A percentile compares a stretch with the other conserved stretches of the same genome.
These are phyloP conservation scores for Solanum gracilifrons DNA, from an alignment of 257 asterid genomes.

Conservation along the genomic window DNA sequence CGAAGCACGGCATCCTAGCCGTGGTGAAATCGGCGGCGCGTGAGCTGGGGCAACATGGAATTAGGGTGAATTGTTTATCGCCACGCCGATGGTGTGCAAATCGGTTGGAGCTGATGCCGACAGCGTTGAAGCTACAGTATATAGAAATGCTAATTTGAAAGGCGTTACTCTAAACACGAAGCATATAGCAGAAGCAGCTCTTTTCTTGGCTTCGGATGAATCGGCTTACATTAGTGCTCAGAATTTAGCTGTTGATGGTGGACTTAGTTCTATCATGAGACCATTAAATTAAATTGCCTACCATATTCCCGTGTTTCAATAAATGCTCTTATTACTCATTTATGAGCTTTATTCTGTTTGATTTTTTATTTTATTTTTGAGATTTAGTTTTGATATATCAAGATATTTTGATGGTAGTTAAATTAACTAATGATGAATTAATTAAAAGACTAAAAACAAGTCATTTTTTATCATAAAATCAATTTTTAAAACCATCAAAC, in stretches of 20 bases:
- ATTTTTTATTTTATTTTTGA: no score
- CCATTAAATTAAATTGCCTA: no score
- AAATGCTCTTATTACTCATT: no score
- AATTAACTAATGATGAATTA: no score
- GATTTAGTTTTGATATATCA: no score
- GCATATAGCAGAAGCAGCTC: neutral
- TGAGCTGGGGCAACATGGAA: conserved; percentile 1
- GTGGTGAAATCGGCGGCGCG: neutral
- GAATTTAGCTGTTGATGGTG: neutral
- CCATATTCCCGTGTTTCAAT: no score
- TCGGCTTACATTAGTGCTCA: neutral
- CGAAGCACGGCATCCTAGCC: conserved; percentile 1
- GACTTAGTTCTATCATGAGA: neutral
- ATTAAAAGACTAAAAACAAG: no score
- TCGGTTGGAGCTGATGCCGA: neutral
- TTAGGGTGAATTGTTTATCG: neutral
- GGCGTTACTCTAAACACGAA: neutral
- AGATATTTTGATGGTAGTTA: no score
- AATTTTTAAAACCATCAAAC: no score
- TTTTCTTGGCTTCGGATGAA: neutral
- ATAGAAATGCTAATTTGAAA: neutral
- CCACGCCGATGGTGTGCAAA: neutral
- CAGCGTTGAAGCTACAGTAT: neutral
- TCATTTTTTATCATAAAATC: no score
- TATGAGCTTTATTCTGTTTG: no score